Evolutionary conservation across 2,329 filamentous ascomycete species (phyloP), one percentile per base, ranked within the genome.

Genomic region (Claviceps monticola): DNA sequence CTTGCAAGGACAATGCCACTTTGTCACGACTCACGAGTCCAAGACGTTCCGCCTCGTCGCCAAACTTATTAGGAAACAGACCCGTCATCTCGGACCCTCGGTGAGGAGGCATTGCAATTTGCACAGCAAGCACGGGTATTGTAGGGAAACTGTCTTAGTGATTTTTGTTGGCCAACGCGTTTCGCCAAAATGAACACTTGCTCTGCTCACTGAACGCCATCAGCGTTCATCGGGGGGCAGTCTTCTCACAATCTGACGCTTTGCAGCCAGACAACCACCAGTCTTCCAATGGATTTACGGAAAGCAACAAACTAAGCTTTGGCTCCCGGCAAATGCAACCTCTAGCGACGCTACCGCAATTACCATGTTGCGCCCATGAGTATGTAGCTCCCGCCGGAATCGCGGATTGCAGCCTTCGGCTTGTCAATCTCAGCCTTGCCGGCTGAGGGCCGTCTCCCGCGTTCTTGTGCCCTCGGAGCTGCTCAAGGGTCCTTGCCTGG

Each of bases 391-490:
- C 26, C 26, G 41, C 43, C 21, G 51, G 36, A 41, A 49, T 9
- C 29, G 11, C 29, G 29, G 29, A 36, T 50, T 17, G 47, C 26
- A 23, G 37, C 36, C 46, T 23, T 47, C 38, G 53, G 50, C 49
- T 54, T 47, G 53, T 54, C 53, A 50, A 50, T 50, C 53, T 50
- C 52, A 54, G 50, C 36, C 47, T 47, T 50, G 50, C 46, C n/a
- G 36, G n/a, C n/a, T 8, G 38, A 13, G 5, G 16, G 34, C 16
- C 38, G 37, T 42, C 9, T 38, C n/a, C 29, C 42, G 42, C 3
- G 11, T 23, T 44, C 14, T 13, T 44, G 13, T 45, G 43, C n/a
- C n/a, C 43, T 17, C 23, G 43, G 16, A 17, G 16, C 16, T 17
- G 23, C 11, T 9, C 3, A 34, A 11, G 29, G 9, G 8, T 29